Base-by-base conservation (phyloP, 495 filamentous ascomycete species). In the Aspergillus heteromorphus region DNA sequence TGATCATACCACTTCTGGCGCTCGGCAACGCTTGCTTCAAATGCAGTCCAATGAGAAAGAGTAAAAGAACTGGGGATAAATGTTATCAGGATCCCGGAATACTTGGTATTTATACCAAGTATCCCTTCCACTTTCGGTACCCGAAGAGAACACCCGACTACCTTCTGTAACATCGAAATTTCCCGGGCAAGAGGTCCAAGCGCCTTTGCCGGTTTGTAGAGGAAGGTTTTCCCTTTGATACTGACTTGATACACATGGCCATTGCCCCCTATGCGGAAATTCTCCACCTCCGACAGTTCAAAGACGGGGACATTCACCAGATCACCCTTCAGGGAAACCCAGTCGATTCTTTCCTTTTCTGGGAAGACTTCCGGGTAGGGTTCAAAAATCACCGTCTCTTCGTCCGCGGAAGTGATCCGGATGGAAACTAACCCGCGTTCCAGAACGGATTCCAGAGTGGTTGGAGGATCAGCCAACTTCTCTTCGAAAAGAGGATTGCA, bases 1-100 rank as follows among this genome's bases (percentile, higher is more conserved):
- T 49, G 47, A 18, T 49, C 25, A 49, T 31, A 49, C 47, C 47
- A 49, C 47, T 36, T 31, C 47, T 49, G 47, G 2, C 47, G 47
- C 2, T 49, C 47, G 19, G 10, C 31, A 11, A 17, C 7, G 27
- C 47, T 49, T 13, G 19, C 16, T 13, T 49, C 47, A 4, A 3
- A 18, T 36, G 19, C 23, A 17, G 27, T n/a, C 6, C 23, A 10
- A 19, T 0, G 9, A n/a, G 7, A n/a, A 6, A 49, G 19, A 18
- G 11, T 31, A 11, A 21, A 43, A 20, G n/a, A 8, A 21, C 8
- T 17, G 16, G 45, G 45, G 45, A 49, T 19, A 17, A 34, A 34
- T 17, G 47, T 49, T 29, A 34, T 34, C 27, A 49, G n/a, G 11
- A 36, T 17, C 1, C 47, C 47, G 17, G 27, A 18, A 20, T 36